phyloP scores from a whole-genome alignment of 164 flowering plant species.

The Magnolia officinalis region DNA sequence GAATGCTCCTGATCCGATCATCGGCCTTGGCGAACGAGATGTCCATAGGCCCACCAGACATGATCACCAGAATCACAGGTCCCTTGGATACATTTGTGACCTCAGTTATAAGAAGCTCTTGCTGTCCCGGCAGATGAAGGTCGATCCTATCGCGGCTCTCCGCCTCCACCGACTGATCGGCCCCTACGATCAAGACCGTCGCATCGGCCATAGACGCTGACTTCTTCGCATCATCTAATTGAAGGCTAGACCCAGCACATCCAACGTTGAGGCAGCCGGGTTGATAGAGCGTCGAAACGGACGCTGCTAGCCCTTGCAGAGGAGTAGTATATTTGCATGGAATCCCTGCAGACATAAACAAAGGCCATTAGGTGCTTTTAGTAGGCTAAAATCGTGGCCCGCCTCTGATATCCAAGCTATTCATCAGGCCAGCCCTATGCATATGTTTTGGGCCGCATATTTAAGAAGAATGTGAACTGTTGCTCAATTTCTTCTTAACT shows the following conservation, averaged over 20 bases:
- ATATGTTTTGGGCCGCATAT: too few species aligned
- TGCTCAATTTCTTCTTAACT: too few species aligned
- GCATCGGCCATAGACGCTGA: constrained; percentile 78
- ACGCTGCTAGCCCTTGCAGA: constrained; percentile 62
- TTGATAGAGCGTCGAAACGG: constrained; percentile 37
- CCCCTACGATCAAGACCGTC: constrained; percentile 70
- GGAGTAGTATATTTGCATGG: constrained; percentile 89
- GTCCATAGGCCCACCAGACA: constrained; percentile 91
- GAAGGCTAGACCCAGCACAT: constrained; percentile 36
- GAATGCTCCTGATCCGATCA: constrained; percentile 59
- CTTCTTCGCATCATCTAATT: constrained; percentile 52
- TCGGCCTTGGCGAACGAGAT: constrained; percentile 63
- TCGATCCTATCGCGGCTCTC: constrained; percentile 66
- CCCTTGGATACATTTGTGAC: constrained; percentile 74
- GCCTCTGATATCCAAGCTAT: background rate
- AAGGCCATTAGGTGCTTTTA: background rate
- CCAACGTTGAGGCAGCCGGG: constrained; percentile 65
- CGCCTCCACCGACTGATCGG: constrained; percentile 67
- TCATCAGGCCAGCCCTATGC: too few species aligned
- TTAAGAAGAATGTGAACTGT: too few species aligned
- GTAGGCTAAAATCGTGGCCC: background rate
- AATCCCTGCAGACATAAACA: constrained; percentile 41
- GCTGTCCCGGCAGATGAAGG: constrained; percentile 74
- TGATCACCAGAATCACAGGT: constrained; percentile 75
- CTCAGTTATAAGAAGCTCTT: constrained; percentile 41